Conservation (phyloP, 176 grass and related monocot genomes). For the Oryza meridionalis region DNA sequence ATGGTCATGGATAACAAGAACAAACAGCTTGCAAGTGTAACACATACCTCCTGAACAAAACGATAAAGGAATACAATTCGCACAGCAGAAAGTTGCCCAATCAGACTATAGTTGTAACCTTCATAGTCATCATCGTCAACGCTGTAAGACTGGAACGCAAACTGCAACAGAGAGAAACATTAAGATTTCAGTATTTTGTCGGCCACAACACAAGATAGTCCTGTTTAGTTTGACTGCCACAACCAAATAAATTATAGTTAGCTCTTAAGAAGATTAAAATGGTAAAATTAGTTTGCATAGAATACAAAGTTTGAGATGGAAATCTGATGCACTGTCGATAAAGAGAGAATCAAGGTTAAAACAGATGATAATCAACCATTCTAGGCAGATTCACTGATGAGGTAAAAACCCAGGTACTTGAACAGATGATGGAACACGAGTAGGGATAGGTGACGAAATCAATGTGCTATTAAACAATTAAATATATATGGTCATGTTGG, state of each 20-base stretch:
- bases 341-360: not conserved
- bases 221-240: not conserved
- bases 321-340: not conserved
- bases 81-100: slow-evolving; percentile 87
- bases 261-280: not conserved
- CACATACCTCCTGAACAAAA: slow-evolving; percentile 91
- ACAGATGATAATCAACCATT: not conserved
- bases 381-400: not conserved
- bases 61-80: slow-evolving; percentile 97
- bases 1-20: slow-evolving; percentile 5
- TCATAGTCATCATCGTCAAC: slow-evolving; percentile 87
- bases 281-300: not conserved
- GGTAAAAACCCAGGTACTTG: not conserved
- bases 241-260: not conserved
- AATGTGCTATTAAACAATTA: not conserved
- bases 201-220: not conserved
- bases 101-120: slow-evolving; percentile 93
- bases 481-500: not conserved
- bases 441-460: not conserved
- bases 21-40: slow-evolving; percentile 14
- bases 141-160: slow-evolving; percentile 83
- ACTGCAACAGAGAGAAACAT: slow-evolving; percentile 56
- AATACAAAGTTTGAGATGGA: not conserved
- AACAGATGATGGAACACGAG: not conserved
- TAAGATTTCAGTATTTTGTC: slow-evolving; percentile 27